Evolutionary conservation across 768 basidiomycete species (phyloP).

Genomic region (Serpula lacrymans): DNA sequence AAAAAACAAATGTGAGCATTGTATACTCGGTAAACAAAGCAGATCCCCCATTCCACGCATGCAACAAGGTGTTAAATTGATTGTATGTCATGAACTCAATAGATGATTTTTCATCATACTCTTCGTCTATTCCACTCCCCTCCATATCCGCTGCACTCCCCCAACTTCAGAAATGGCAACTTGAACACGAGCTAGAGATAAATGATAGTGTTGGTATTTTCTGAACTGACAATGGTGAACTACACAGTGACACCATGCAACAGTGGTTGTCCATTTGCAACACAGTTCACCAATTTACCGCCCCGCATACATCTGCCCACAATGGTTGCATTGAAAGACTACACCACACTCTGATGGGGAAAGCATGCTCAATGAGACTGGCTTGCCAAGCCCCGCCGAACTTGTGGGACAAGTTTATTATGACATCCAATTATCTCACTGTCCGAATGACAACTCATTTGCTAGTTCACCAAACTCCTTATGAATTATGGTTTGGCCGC

Average conservation of each 20-base stretch:
- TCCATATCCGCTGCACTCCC: conserved; percentile 22
- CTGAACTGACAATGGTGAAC: conserved; percentile 22
- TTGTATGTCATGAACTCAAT: conserved; percentile 29
- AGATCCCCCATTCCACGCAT: conserved; percentile 2
- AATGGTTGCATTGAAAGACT: conserved; percentile 35
- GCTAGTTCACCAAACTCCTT: conserved; percentile 14
- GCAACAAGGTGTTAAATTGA: conserved; percentile 3
- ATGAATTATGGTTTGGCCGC: conserved; percentile 10
- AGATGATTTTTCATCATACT: conserved; percentile 27
- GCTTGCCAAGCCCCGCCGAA: conserved; percentile 20
- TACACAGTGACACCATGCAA: conserved; percentile 9
- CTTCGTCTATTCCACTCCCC: conserved; percentile 32
- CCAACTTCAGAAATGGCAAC: conserved; percentile 27
- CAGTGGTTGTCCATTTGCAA: conserved; percentile 13
- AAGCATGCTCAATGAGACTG: conserved; percentile 26
- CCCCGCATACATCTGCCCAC: conserved; percentile 34
- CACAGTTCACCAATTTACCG: conserved; percentile 17
- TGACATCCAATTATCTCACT: conserved; percentile 23
- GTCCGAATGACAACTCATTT: conserved; percentile 20
- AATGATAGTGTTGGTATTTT: conserved; percentile 12
- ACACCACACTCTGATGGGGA: conserved; percentile 32
- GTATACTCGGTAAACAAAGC: conserved; percentile 6
- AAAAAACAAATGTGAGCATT: conserved; percentile 1
- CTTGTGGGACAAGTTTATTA: conserved; percentile 32
- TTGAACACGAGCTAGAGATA: conserved; percentile 17